A percentile compares a stretch with the other conserved stretches of the same genome.
These are phyloP conservation scores for Crithidia fasciculata DNA, from an alignment of 208 protist genomes.

Conservation along the genomic window DNA sequence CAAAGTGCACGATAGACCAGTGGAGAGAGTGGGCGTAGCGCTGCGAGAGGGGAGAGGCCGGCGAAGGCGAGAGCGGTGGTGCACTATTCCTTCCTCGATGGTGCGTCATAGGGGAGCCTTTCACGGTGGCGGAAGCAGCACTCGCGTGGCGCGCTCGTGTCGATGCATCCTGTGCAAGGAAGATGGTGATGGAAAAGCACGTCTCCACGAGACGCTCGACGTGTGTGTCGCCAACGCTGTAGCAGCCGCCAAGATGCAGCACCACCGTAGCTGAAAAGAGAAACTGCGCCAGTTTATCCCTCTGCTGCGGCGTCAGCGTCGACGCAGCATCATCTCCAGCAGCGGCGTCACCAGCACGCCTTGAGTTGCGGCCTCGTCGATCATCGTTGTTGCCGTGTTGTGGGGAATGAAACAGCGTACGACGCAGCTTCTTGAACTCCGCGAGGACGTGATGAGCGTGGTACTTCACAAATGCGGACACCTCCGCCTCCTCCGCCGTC, in stretches of 20 bases:
- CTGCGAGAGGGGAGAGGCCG: background rate
- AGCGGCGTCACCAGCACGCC: background rate
- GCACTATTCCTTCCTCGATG: too few species aligned
- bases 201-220: slow-evolving; percentile 65
- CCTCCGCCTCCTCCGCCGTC: slow-evolving; percentile 14
- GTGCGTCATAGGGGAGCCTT: background rate
- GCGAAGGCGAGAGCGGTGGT: too few species aligned
- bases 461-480: slow-evolving; percentile 53
- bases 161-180: slow-evolving; percentile 55
- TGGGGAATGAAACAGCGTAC: background rate
- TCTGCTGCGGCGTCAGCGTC: background rate
- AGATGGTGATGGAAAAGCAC: slow-evolving; percentile 63
- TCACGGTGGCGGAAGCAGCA: background rate
- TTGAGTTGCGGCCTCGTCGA: background rate
- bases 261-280: slow-evolving; percentile 62
- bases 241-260: slow-evolving; percentile 70
- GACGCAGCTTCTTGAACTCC: slow-evolving; percentile 38
- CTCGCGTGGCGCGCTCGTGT: slow-evolving; percentile 3
- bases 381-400: background rate
- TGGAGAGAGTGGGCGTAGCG: slow-evolving; percentile 49
- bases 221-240: slow-evolving; percentile 65
- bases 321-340: background rate
- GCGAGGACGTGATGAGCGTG: slow-evolving; percentile 79
- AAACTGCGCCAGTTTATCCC: slow-evolving; percentile 28
- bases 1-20: slow-evolving; percentile 74